Conservation (phyloP, 805 yeast genomes). For the Kregervanrija fluxuum region DNA sequence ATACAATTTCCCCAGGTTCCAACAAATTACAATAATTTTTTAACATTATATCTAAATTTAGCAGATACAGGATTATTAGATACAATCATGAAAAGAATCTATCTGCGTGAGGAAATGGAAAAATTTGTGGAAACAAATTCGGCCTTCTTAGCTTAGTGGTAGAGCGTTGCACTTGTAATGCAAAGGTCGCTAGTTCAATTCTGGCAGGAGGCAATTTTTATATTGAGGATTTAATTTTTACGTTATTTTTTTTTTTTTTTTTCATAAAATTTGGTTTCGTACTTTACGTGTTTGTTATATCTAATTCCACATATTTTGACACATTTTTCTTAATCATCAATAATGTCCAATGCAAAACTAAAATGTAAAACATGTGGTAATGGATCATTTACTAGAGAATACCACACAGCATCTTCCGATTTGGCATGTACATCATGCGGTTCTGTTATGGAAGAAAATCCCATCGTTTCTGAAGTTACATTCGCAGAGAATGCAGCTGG, state of each 20-base stretch:
- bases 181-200: constrained; percentile 94
- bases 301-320: too few species aligned
- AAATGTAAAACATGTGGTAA: constrained; percentile 41
- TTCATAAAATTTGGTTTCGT: not conserved
- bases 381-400: constrained; percentile 45
- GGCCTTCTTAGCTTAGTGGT: constrained; percentile 98
- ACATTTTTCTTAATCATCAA: too few species aligned
- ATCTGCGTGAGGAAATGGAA: too few species aligned
- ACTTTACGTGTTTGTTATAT: not conserved
- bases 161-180: constrained; percentile 99
- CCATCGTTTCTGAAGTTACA: constrained; percentile 91
- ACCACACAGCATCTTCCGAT: constrained; percentile 60
- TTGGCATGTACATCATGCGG: constrained; percentile 81
- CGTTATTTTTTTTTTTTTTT: not conserved
- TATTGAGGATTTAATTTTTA: not conserved
- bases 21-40: too few species aligned
- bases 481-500: constrained; percentile 91
- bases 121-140: too few species aligned
- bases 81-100: too few species aligned
- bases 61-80: too few species aligned
- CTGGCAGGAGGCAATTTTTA: constrained; percentile 64
- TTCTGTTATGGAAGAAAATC: constrained; percentile 81
- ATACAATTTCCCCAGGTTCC: too few species aligned
- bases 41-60: too few species aligned
- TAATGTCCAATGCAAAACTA: constrained; percentile 7